Percentiles rank a stretch among this genome's conserved stretches.
phyloP scores from a whole-genome alignment of 179 eudicot genomes.

The Vitellaria paradoxa region DNA sequence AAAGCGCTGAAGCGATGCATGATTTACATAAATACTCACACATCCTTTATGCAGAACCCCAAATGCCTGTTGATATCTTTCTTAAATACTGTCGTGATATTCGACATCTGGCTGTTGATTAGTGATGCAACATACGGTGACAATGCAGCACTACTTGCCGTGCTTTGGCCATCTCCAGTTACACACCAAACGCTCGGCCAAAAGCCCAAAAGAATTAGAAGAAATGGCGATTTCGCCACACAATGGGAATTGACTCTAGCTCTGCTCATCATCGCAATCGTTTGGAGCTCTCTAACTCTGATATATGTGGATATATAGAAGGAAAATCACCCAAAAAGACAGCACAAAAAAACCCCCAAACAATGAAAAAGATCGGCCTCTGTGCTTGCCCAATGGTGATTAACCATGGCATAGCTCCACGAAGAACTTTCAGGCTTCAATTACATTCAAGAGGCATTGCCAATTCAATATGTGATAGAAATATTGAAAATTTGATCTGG shows the following conservation, averaged over 20 bases:
- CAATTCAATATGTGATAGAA: background rate
- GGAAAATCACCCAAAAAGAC: slow-evolving; percentile 7
- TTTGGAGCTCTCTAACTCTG: slow-evolving; percentile 10
- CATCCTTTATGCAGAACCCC: slow-evolving; percentile 73
- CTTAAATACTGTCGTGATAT: slow-evolving; percentile 52
- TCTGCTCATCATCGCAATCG: slow-evolving; percentile 51
- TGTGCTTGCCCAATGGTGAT: slow-evolving; percentile 15
- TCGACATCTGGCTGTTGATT: slow-evolving; percentile 50
- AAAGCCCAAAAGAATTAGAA: slow-evolving; percentile 28
- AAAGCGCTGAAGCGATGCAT: background rate
- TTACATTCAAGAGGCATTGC: background rate
- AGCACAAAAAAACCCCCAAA: background rate
- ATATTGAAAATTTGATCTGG: background rate
- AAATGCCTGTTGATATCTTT: slow-evolving; percentile 46
- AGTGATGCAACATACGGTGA: slow-evolving; percentile 42
- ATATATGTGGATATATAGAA: background rate
- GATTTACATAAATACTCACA: slow-evolving; percentile 52
- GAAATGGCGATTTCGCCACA: slow-evolving; percentile 9
- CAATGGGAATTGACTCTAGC: slow-evolving; percentile 19
- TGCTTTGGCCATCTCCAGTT: slow-evolving; percentile 25
- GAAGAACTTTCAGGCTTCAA: slow-evolving; percentile 1
- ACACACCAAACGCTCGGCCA: slow-evolving; percentile 31
- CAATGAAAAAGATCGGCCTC: background rate
- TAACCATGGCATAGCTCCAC: background rate
- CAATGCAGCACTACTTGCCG: slow-evolving; percentile 26